Conservation (phyloP, 2,329 filamentous ascomycete species). For the Curvularia lunata region DNA sequence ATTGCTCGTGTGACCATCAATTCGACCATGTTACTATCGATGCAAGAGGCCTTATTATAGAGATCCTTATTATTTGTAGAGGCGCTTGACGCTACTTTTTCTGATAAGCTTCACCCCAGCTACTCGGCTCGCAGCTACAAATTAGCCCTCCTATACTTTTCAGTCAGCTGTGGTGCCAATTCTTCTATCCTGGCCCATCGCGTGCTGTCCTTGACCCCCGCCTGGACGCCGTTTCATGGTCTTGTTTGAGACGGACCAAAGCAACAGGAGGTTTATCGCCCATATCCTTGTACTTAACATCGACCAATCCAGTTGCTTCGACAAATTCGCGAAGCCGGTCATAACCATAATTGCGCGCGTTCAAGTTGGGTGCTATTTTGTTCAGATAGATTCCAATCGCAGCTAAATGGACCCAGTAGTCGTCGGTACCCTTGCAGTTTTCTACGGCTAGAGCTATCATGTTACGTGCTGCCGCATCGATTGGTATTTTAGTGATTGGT, state of each 20-base stretch:
- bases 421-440: background rate
- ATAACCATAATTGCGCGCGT: slow-evolving; percentile 39
- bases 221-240: background rate
- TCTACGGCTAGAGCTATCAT: background rate
- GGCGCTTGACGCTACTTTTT: too few relatives aligned
- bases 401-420: slow-evolving; percentile 35
- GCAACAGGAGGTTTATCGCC: background rate
- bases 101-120: too few relatives aligned
- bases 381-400: slow-evolving; percentile 29
- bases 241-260: background rate
- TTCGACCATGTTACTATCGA: too few relatives aligned
- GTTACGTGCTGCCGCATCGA: background rate
- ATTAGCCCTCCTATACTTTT: too few relatives aligned
- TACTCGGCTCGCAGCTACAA: too few relatives aligned
- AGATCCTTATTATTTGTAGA: too few relatives aligned
- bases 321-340: slow-evolving; percentile 2
- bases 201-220: background rate
- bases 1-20: too few relatives aligned
- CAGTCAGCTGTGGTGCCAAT: too few relatives aligned
- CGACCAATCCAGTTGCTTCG: slow-evolving; percentile 19
- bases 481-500: background rate
- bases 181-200: too few relatives aligned
- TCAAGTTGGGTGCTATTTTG: slow-evolving; percentile 32
- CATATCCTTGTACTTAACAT: slow-evolving; percentile 13
- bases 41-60: too few relatives aligned